Evolutionary conservation across 306 rosid genomes (phyloP), one percentile per base, ranked within the genome.

Genomic region (Citrullus colocynthis): DNA sequence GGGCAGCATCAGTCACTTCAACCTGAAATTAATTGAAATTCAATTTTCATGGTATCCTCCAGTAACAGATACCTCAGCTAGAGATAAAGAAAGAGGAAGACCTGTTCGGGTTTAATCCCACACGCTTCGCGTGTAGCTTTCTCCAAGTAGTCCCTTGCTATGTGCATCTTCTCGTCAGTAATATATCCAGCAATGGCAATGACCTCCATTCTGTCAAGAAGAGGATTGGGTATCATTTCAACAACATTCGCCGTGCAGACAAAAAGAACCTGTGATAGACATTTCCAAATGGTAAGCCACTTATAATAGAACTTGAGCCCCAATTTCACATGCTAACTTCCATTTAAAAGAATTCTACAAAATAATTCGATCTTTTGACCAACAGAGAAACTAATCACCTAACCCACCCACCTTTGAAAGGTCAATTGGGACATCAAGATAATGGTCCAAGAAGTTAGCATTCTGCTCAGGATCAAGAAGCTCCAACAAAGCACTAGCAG

Each of bases 401-500:
- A 36, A 76, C 17, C 54, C 54, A 86, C 88, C 74, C 61, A 96
- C 99, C 99, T 96, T 96, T 67, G 99, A 91, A 74, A 96, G 87
- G 86, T 96, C 99, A 78, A 96, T 96, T 30, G 99, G 91, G 74
- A 96, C 99, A 85, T 96, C 99, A 86, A 96, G 98, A 88, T 92
- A 96, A 87, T 96, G 99, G 81, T 96, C 99, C 70, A 96, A 87
- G 80, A 96, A 96, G 84, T 96, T 96, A 78, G 99, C 98, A 90
- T 96, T 96, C 87, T 96, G 99, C 91, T 96, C 99, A 0, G 99
- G 99, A 88, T 96, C 99, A 82, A 96, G 90, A 87, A 96, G 99
- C 93, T 96, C 99, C 87, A 96, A 76, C 92, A 96, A 88, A 75
- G 99, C 99, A 84, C 99, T 96, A 32, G 98, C 99, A 8, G 99